Evolutionary conservation across 441 rosid genomes (phyloP).

Genomic region (Erodium chrysanthum): DNA sequence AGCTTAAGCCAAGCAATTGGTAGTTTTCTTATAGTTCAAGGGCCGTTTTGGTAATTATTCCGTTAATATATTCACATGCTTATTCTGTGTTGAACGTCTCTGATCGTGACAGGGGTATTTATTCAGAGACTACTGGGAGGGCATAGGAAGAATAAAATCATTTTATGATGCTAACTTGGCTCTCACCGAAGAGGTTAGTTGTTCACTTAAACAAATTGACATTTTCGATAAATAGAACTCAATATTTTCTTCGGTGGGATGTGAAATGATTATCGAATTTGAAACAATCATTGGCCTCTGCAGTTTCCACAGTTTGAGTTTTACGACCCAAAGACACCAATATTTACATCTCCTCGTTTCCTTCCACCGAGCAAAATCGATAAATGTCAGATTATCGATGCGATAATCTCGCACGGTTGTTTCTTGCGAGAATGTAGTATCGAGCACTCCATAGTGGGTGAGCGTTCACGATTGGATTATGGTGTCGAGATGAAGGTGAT

Average conservation of each 20-base stretch:
- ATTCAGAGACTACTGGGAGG: slow-evolving; percentile 28
- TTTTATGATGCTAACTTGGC: slow-evolving; percentile 86
- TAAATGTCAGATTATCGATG: slow-evolving; percentile 59
- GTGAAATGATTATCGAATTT: neutral
- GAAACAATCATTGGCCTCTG: slow-evolving; percentile 6
- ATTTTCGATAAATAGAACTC: too few species aligned
- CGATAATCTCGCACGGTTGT: slow-evolving; percentile 86
- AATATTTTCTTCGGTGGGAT: too few species aligned
- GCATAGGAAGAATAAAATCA: slow-evolving; percentile 73
- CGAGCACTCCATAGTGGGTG: slow-evolving; percentile 69
- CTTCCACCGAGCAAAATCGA: slow-evolving; percentile 77
- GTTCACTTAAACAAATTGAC: neutral
- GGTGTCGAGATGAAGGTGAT: slow-evolving; percentile 75
- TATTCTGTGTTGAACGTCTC: neutral
- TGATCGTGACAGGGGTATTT: slow-evolving; percentile 42
- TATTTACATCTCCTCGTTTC: slow-evolving; percentile 81
- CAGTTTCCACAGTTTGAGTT: slow-evolving; percentile 71
- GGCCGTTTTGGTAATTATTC: too few species aligned
- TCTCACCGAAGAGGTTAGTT: slow-evolving; percentile 67
- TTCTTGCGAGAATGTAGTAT: slow-evolving; percentile 68
- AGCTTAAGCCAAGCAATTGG: too few species aligned
- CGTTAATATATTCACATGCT: neutral
- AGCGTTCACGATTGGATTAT: slow-evolving; percentile 70
- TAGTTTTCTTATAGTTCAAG: slow-evolving; percentile 10
- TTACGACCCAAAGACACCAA: slow-evolving; percentile 73